Conservation (phyloP, 2,329 filamentous ascomycete species). For the Scedosporium dehoogii region DNA sequence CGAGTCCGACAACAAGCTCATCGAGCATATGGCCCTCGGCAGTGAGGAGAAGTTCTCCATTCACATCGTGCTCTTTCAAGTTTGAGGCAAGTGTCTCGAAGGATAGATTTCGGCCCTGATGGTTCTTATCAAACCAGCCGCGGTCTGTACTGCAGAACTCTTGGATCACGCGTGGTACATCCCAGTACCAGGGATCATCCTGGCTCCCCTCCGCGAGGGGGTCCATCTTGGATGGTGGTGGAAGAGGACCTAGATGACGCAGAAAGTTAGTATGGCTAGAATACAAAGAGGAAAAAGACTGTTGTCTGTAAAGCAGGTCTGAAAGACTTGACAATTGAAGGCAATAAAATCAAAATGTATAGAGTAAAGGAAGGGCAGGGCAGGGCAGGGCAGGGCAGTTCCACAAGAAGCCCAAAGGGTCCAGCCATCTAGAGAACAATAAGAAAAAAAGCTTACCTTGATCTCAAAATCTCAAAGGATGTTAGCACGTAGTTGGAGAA, state of each 20-base stretch:
- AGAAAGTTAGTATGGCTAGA: background rate
- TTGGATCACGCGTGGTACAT: conserved; percentile 52
- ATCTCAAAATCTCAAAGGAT: too few relatives aligned
- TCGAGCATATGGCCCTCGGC: conserved; percentile 39
- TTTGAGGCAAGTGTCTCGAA: conserved; percentile 35
- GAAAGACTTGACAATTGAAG: background rate
- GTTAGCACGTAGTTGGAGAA: too few relatives aligned
- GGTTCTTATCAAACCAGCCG: conserved; percentile 34
- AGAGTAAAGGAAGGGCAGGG: too few relatives aligned
- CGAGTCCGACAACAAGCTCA: conserved; percentile 43
- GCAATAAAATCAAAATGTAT: too few relatives aligned
- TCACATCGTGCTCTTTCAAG: conserved; percentile 53
- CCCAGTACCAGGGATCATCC: conserved; percentile 66
- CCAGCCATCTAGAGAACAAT: too few relatives aligned
- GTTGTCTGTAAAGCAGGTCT: background rate
- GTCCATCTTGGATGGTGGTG: background rate
- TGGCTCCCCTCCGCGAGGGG: conserved; percentile 17
- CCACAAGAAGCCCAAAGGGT: too few relatives aligned
- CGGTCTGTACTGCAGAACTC: conserved; percentile 50
- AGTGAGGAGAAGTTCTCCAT: conserved; percentile 54
- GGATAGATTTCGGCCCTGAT: conserved; percentile 24
- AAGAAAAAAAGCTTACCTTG: too few relatives aligned
- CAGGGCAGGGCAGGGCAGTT: too few relatives aligned
- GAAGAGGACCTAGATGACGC: background rate
- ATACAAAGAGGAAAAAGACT: background rate